Conservation (phyloP, 1,139 yeast species). For the Yamadazyma kanchanaburiensis region DNA sequence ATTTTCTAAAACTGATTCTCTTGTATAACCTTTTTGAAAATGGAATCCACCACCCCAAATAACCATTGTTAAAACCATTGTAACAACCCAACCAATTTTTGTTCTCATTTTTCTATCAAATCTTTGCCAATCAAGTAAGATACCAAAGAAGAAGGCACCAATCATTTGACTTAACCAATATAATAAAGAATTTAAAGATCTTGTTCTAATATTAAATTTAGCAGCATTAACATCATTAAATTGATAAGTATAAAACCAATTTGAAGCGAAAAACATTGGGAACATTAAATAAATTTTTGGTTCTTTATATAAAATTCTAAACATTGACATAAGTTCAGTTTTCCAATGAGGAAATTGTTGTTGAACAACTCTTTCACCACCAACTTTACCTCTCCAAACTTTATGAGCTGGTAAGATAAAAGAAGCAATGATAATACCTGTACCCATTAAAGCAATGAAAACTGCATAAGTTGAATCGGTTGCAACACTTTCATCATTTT, state of each 20-base stretch:
- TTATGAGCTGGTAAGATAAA: conserved; percentile 47
- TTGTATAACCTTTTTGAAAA: conserved; percentile 45
- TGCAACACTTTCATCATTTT: conserved; percentile 34
- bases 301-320: conserved; percentile 38
- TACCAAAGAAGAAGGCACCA: conserved; percentile 52
- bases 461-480: conserved; percentile 57
- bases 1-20: conserved; percentile 19
- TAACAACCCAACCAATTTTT: conserved; percentile 40
- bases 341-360: conserved; percentile 45
- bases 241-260: conserved; percentile 67
- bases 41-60: conserved; percentile 65
- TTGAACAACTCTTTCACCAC: conserved; percentile 45
- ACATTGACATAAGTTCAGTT: conserved; percentile 42
- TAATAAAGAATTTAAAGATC: conserved; percentile 57
- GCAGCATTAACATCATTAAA: conserved; percentile 57
- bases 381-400: conserved; percentile 46
- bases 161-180: conserved; percentile 62
- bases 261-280: conserved; percentile 62
- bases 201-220: conserved; percentile 54
- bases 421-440: conserved; percentile 37
- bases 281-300: conserved; percentile 47
- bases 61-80: conserved; percentile 42
- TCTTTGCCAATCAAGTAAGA: conserved; percentile 40
- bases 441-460: conserved; percentile 51
- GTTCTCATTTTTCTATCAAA: conserved; percentile 46